Percentiles rank a stretch among this genome's conserved stretches.
These are phyloP conservation scores for Athelia sp. DNA, from an alignment of 1,284 basidiomycete species.

Conservation along the genomic window DNA sequence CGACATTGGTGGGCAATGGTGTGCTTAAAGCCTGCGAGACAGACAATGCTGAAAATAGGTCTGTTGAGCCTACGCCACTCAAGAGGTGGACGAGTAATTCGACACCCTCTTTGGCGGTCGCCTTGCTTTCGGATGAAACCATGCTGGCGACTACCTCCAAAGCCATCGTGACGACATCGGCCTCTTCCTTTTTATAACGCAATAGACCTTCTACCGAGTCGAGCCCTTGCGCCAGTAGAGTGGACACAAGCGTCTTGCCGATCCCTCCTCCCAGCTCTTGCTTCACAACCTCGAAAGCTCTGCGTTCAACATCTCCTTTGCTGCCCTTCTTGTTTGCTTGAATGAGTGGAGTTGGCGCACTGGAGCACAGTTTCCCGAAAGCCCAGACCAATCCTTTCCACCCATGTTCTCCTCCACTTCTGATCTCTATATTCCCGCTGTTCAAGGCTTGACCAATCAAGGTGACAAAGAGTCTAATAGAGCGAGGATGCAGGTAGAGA, in stretches of 20 bases:
- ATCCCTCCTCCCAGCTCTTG: conserved; percentile 40
- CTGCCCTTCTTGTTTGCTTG: conserved; percentile 3
- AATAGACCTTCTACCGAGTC: neutral
- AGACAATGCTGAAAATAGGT: no score
- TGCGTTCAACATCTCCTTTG: conserved; percentile 19
- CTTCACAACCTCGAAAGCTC: conserved; percentile 34
- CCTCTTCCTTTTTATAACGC: conserved; percentile 4
- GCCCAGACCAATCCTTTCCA: conserved; percentile 57
- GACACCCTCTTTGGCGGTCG: conserved; percentile 30
- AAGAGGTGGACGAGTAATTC: conserved; percentile 34
- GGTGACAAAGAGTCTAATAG: conserved; percentile 35
- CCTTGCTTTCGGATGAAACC: conserved; percentile 22
- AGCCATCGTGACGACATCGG: conserved; percentile 24
- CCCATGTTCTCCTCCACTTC: conserved; percentile 35
- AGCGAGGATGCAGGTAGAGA: conserved; percentile 34
- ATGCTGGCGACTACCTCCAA: conserved; percentile 33
- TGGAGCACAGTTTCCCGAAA: conserved; percentile 27
- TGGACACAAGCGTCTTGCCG: conserved; percentile 30
- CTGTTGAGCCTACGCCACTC: conserved; percentile 3
- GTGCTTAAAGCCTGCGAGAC: no score
- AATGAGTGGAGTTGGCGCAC: neutral
- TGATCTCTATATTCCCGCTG: conserved; percentile 27
- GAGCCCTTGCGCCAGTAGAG: conserved; percentile 26
- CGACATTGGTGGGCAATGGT: no score
- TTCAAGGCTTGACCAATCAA: conserved; percentile 25